Evolutionary conservation across 2,329 filamentous ascomycete species (phyloP), one percentile per base, ranked within the genome.

Genomic region (Exophiala spinifera): DNA sequence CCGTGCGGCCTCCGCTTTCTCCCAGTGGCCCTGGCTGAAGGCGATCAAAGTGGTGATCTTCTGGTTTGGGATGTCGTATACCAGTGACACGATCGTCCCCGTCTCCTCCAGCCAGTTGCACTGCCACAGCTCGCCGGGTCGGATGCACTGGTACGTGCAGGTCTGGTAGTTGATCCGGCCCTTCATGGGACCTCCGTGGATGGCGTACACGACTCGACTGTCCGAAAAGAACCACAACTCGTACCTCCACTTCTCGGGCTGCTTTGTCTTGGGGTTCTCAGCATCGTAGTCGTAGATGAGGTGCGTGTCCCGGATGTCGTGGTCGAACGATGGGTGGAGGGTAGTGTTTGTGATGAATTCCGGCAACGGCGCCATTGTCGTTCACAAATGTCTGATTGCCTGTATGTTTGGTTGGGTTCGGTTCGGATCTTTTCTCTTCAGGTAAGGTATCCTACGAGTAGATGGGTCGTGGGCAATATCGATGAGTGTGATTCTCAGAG

Each of bases 91-190:
- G 1, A 83, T 73, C 0, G 79, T 83, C 0, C 80, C 81, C 0
- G 80, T 84, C 66, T 84, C 80, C 54, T 83, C 79, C 1, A 84
- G 73, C 80, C 80, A 84, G 55, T 80, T 83, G 58, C 78, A 76
- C 61, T 84, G 80, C 80, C 80, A 83, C 0, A 83, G 63, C 64
- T 83, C 80, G 1, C 78, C 78, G 0, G 79, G 76, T 0, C 80
- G 73, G 23, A 83, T 76, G 65, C 80, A 84, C 62, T 83, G 80
- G 61, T 79, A 83, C 1, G 75, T 77, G 11, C 28, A 33, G 10
- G 28, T 37, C 7, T 82, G 79, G 64, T 75, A 81, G 65, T 81
- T 81, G 48, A 70, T 67, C 2, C 78, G 73, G 1, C 79, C 79
- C 0, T 76, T 75, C 80, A 84, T 84, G 2, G 80, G 81, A 0